phyloP scores from a whole-genome alignment of 352 stramenopile genomes.

The Globisporangium abappressorium region DNA sequence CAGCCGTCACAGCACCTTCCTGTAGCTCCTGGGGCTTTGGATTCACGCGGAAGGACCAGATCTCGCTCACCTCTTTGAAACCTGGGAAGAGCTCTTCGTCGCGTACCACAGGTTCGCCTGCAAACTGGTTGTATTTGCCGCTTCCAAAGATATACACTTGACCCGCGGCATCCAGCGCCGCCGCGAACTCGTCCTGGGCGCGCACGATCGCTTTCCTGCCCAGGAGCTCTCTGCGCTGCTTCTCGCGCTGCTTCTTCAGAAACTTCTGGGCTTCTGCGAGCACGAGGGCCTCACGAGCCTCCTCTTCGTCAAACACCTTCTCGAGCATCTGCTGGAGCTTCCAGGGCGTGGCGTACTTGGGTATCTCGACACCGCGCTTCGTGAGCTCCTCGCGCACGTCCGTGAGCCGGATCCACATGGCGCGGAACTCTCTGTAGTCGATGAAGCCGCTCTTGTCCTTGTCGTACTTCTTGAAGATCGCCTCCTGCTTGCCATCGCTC shows the following conservation, averaged over 20 bases:
- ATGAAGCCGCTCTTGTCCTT: constrained; percentile 90
- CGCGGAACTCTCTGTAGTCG: constrained; percentile 93
- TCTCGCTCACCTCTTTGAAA: constrained; percentile 56
- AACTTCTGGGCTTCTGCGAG: constrained; percentile 79
- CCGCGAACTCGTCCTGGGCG: constrained; percentile 78
- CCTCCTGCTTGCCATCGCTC: constrained; percentile 88
- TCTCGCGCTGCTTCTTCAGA: constrained; percentile 68
- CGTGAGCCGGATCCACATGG: constrained; percentile 86
- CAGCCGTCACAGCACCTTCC: background rate
- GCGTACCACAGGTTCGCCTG: constrained; percentile 36
- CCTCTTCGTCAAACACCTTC: constrained; percentile 88
- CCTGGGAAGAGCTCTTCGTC: constrained; percentile 62
- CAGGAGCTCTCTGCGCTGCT: constrained; percentile 46
- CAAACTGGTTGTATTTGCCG: constrained; percentile 85
- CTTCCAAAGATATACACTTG: constrained; percentile 92
- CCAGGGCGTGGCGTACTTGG: constrained; percentile 77
- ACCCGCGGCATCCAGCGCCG: constrained; percentile 87
- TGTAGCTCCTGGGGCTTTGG: background rate
- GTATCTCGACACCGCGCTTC: constrained; percentile 85
- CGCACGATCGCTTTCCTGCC: constrained; percentile 54
- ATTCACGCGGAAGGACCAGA: constrained; percentile 57
- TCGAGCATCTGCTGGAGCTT: constrained; percentile 88
- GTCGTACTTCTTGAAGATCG: constrained; percentile 92
- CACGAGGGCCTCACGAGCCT: constrained; percentile 74
- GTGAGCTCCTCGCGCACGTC: constrained; percentile 83